These are phyloP conservation scores for Diaporthe helianthi DNA, from an alignment of 2,329 filamentous ascomycete genomes.

Conservation along the genomic window DNA sequence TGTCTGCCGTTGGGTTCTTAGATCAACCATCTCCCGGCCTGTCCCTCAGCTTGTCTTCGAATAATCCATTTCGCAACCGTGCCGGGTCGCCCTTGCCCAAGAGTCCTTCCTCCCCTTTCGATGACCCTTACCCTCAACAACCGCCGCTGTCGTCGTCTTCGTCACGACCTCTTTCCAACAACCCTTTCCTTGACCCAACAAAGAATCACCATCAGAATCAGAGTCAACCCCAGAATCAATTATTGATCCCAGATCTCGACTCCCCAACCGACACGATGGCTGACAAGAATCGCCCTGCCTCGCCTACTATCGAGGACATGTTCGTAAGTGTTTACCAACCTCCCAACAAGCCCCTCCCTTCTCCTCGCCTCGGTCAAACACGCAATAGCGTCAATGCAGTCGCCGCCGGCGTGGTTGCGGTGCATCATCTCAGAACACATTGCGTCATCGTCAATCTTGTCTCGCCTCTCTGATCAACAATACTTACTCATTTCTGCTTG, in stretches of 20 bases:
- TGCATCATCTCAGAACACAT: neutral
- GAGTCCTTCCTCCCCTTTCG: slow-evolving; percentile 61
- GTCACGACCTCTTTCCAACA: slow-evolving; percentile 69
- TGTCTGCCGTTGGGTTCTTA: slow-evolving; percentile 44
- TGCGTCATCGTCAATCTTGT: neutral
- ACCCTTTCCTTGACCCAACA: slow-evolving; percentile 75
- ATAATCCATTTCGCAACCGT: slow-evolving; percentile 82
- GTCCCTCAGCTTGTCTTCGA: slow-evolving; percentile 75
- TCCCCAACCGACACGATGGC: slow-evolving; percentile 51
- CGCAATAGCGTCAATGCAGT: slow-evolving; percentile 24
- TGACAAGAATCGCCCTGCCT: slow-evolving; percentile 52
- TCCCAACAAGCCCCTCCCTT: neutral
- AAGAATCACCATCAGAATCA: slow-evolving; percentile 39
- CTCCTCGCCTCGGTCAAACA: slow-evolving; percentile 17
- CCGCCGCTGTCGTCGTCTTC: slow-evolving; percentile 14
- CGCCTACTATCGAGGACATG: slow-evolving; percentile 70
- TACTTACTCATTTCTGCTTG: slow-evolving; percentile 43
- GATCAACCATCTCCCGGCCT: slow-evolving; percentile 60
- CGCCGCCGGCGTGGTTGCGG: neutral
- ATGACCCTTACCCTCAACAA: slow-evolving; percentile 56
- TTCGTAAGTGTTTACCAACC: slow-evolving; percentile 69
- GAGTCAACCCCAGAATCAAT: slow-evolving; percentile 39
- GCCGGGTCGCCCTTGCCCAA: slow-evolving; percentile 65
- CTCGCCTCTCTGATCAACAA: slow-evolving; percentile 10
- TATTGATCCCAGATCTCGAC: slow-evolving; percentile 39